Conservation (phyloP, 345 rosid genomes). For the Boechera retrofracta region DNA sequence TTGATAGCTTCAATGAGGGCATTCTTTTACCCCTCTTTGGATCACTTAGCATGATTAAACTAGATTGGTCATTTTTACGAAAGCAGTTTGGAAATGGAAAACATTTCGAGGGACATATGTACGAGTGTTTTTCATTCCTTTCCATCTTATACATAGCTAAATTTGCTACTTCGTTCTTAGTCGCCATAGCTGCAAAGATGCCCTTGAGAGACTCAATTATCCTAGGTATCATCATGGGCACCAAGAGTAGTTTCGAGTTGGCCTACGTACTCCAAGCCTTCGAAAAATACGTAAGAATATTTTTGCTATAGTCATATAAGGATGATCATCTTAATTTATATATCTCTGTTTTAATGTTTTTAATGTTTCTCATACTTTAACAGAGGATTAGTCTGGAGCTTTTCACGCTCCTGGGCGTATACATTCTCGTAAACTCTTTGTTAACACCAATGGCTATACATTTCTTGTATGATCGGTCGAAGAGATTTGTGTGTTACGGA, state of each 20-base stretch:
- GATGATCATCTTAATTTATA: constrained; percentile 1
- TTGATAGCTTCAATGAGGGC: constrained; percentile 42
- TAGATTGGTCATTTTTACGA: constrained; percentile 27
- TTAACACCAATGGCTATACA: constrained; percentile 39
- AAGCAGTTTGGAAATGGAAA: not conserved
- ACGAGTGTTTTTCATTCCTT: constrained; percentile 29
- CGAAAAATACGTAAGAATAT: constrained; percentile 32
- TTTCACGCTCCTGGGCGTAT: constrained; percentile 28
- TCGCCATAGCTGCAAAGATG: constrained; percentile 45
- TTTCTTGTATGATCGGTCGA: constrained; percentile 48
- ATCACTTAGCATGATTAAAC: constrained; percentile 32
- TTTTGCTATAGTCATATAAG: not conserved
- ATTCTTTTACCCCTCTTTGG: constrained; percentile 49
- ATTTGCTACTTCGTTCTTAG: constrained; percentile 33
- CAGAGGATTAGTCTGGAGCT: constrained; percentile 17
- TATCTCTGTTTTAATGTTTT: not conserved
- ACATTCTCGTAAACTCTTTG: constrained; percentile 32
- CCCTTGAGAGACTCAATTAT: constrained; percentile 53
- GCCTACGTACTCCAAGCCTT: not conserved
- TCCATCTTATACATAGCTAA: constrained; percentile 34
- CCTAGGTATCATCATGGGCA: constrained; percentile 49
- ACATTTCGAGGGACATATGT: not conserved
- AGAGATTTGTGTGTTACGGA: constrained; percentile 52
- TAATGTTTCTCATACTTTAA: not conserved
- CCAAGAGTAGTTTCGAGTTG: constrained; percentile 51